phyloP scores from a whole-genome alignment of 257 asterid genomes.

The Solanum ahanhuiri region DNA sequence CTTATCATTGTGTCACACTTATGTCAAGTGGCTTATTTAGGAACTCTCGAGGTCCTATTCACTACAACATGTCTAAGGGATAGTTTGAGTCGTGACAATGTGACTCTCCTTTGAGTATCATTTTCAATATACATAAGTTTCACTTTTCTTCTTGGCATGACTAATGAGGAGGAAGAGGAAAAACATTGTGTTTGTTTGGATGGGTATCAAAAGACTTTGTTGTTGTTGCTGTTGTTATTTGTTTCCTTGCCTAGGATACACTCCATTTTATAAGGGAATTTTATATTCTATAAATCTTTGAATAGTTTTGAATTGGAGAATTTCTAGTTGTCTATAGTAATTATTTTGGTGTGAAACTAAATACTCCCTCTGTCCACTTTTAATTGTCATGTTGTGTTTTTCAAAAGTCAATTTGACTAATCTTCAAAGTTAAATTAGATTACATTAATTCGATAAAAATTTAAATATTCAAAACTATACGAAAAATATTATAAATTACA shows the following conservation, averaged over 20 bases:
- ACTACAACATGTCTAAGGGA: too few species aligned
- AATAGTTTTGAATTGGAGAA: neutral
- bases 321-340: neutral
- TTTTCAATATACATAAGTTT: neutral
- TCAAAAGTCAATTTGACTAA: too few species aligned
- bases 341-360: neutral
- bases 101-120: neutral
- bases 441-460: too few species aligned
- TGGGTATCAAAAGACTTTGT: neutral
- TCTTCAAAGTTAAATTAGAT: too few species aligned
- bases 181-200: neutral
- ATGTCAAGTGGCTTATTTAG: too few species aligned
- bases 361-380: neutral
- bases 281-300: neutral
- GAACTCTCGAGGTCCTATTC: too few species aligned
- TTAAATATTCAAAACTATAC: too few species aligned
- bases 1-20: too few species aligned
- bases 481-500: too few species aligned
- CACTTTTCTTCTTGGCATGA: constrained; percentile 5
- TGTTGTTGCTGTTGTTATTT: neutral
- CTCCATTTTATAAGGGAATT: neutral
- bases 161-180: neutral
- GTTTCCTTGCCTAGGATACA: neutral
- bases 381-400: too few species aligned
- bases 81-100: neutral